phyloP scores from a whole-genome alignment of 2,329 filamentous ascomycete genomes.

The Verticillium albo-atrum region DNA sequence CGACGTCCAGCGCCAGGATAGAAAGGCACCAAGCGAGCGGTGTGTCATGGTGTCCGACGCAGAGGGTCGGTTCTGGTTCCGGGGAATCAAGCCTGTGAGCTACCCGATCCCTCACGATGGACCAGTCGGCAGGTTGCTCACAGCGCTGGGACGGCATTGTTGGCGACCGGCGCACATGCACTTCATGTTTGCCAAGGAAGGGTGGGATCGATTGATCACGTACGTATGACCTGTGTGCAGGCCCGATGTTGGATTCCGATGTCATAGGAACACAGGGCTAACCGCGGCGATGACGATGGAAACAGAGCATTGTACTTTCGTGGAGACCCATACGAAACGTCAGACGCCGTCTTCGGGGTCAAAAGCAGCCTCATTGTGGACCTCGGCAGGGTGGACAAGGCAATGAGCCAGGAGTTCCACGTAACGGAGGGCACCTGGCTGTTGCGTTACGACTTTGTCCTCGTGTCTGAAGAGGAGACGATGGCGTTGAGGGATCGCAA shows the following conservation, averaged over 20 bases:
- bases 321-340: constrained; percentile 75
- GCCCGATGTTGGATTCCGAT: background rate
- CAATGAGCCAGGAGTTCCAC: constrained; percentile 55
- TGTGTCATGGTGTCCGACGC: constrained; percentile 45
- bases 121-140: constrained; percentile 71
- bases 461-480: constrained; percentile 69
- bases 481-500: constrained; percentile 57
- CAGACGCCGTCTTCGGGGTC: constrained; percentile 82
- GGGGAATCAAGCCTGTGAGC: constrained; percentile 75
- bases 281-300: background rate
- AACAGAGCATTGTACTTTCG: constrained; percentile 69
- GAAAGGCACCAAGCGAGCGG: constrained; percentile 34
- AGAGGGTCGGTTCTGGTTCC: constrained; percentile 67
- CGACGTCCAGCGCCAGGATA: constrained; percentile 65
- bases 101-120: constrained; percentile 85
- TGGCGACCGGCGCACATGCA: constrained; percentile 78
- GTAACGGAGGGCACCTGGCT: constrained; percentile 60
- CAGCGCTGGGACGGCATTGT: constrained; percentile 64
- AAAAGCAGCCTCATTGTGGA: constrained; percentile 76
- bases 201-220: constrained; percentile 80
- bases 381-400: constrained; percentile 42
- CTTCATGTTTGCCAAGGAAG: constrained; percentile 81
- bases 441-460: constrained; percentile 71
- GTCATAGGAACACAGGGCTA: background rate
- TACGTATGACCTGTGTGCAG: constrained; percentile 39